Base-by-base conservation (phyloP, 179 eudicot species). In the Silene vulgaris region DNA sequence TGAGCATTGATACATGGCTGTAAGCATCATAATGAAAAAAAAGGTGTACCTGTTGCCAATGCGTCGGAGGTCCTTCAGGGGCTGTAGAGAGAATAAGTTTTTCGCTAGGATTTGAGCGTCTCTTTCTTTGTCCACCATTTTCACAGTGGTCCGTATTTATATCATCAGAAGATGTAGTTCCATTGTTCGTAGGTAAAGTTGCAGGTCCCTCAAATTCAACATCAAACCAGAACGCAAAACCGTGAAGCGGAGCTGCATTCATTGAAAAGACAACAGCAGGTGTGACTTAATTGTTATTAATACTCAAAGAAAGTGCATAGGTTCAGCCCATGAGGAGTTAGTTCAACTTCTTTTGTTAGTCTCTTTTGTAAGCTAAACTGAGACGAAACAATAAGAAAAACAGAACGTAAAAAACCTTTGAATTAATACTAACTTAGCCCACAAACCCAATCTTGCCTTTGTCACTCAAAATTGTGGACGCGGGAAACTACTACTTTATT, bases 151-250 rank as follows among this genome's bases (percentile, higher is more conserved):
- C 80, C 50, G 74, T 64, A 77, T 80, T 48, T 72, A 78, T 86
- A 26, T 62, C 57, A 66, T 59, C 16, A 14, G 83, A 82, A 40
- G 71, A 69, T 48, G 73, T 75, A 71, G 76, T 75, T 75, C 85
- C 88, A 78, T 81, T 81, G 57, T 80, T 74, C 50, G 79, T 43
- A 62, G 82, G 69, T 64, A 77, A 70, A 48, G 75, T 61, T 43
- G 80, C 80, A 17, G 90, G 86, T 63, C 81, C 83, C 77, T 87
- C 85, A 79, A 95, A 95, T 83, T 90, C 93, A 75, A 95, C 99
- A 76, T 95, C 96, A 71, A 95, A 95, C 99, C 99, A 95, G 84
- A 95, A 95, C n/a, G 91, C 99, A 87, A 95, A 95, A 37, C 99
- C 99, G 80, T 95, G 90, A 61, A 95, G 91, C 73, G 97, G 93